phyloP scores from a whole-genome alignment of 441 rosid genomes.

The Hypseocharis bilobata region DNA sequence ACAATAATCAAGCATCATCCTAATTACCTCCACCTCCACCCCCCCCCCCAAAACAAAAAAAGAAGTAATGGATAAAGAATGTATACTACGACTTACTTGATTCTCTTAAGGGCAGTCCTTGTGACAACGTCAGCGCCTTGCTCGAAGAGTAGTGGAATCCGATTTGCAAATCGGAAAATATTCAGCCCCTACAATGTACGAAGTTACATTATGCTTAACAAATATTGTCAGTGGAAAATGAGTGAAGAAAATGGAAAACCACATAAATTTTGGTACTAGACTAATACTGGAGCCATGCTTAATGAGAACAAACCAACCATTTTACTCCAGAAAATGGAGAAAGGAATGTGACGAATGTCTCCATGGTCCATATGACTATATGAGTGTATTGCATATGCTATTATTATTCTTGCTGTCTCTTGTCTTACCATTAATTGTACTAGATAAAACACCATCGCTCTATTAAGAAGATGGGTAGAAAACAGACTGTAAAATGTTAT shows the following conservation, averaged over 20 bases:
- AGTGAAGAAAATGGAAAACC: neutral
- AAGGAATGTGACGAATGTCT: neutral
- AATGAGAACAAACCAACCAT: neutral
- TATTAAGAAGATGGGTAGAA: too few relatives aligned
- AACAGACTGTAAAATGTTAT: neutral
- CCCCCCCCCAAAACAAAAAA: neutral
- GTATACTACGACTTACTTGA: constrained; percentile 47
- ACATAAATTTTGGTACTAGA: neutral
- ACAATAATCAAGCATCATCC: neutral
- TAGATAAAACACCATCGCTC: too few relatives aligned
- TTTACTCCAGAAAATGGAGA: neutral
- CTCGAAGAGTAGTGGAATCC: constrained; percentile 94
- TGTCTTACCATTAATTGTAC: too few relatives aligned
- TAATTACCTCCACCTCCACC: neutral
- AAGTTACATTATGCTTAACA: neutral
- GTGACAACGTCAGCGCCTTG: constrained; percentile 99
- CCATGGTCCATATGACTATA: neutral
- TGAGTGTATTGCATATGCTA: neutral
- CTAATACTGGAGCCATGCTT: neutral
- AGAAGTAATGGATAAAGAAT: constrained; percentile 4
- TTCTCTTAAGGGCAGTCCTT: constrained; percentile 83
- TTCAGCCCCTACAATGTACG: constrained; percentile 60
- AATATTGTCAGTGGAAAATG: constrained; percentile 3
- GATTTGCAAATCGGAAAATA: constrained; percentile 87
- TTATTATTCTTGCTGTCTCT: too few relatives aligned